phyloP scores from a whole-genome alignment of 192 early-diverging fungal genomes.

The Chytriomyces sp. region DNA sequence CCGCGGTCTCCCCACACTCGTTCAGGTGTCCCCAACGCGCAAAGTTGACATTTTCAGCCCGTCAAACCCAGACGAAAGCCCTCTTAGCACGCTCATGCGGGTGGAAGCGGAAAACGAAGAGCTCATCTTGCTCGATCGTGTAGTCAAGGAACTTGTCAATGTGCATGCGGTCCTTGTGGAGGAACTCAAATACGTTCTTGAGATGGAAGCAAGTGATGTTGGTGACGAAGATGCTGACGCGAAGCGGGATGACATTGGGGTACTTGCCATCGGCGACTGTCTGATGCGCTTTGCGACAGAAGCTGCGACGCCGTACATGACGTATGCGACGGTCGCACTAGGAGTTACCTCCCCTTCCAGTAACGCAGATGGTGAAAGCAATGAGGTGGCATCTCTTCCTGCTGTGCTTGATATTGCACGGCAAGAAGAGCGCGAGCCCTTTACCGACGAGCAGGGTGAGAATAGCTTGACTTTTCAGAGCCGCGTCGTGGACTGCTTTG shows the following conservation, averaged over 20 bases:
- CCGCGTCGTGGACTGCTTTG: slow-evolving; percentile 19
- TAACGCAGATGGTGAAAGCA: not conserved
- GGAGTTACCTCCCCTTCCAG: not conserved
- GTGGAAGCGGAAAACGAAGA: slow-evolving; percentile 36
- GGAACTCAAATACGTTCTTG: slow-evolving; percentile 22
- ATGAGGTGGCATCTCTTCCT: not conserved
- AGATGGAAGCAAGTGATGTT: slow-evolving; percentile 4
- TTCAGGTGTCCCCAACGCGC: slow-evolving; percentile 22
- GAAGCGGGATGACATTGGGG: not conserved
- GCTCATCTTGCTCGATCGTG: slow-evolving; percentile 27
- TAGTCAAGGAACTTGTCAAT: slow-evolving; percentile 16
- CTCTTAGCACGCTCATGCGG: slow-evolving; percentile 1
- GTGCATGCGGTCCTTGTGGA: slow-evolving; percentile 20
- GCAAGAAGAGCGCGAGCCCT: not conserved
- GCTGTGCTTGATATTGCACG: not conserved
- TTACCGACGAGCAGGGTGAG: not conserved
- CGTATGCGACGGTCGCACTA: slow-evolving; percentile 19
- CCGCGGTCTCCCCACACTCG: slow-evolving; percentile 23
- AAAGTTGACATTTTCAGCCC: slow-evolving; percentile 28
- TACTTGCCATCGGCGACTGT: slow-evolving; percentile 20
- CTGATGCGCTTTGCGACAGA: slow-evolving; percentile 27
- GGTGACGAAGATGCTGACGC: too few species aligned
- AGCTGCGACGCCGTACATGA: slow-evolving; percentile 1
- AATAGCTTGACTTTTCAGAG: slow-evolving; percentile 1
- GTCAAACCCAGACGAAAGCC: slow-evolving; percentile 6